Conservation (phyloP, 2,329 filamentous ascomycete genomes). For the Beauveria sp. region DNA sequence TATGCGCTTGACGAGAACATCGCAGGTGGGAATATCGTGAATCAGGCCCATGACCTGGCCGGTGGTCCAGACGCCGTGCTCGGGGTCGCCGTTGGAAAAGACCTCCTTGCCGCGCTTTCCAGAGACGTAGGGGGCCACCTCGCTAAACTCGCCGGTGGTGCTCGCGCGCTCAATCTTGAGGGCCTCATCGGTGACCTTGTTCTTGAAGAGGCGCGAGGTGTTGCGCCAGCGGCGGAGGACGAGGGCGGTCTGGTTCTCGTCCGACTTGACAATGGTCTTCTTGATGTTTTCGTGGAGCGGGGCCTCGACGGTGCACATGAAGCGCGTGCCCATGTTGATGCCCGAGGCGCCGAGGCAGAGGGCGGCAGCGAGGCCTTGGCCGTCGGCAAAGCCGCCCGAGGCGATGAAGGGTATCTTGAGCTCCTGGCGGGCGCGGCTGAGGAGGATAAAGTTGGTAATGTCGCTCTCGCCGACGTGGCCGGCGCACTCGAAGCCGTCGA, state of each 20-base stretch:
- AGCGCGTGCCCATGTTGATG: constrained; percentile 97
- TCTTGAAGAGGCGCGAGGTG: constrained; percentile 79
- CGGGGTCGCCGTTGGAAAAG: constrained; percentile 83
- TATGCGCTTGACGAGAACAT: constrained; percentile 60
- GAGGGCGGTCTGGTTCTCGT: constrained; percentile 86
- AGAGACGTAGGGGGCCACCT: constrained; percentile 80
- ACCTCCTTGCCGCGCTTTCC: constrained; percentile 88
- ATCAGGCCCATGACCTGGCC: constrained; percentile 91
- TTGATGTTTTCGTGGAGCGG: constrained; percentile 94
- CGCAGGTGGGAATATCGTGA: constrained; percentile 73
- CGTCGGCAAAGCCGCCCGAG: constrained; percentile 91
- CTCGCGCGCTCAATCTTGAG: constrained; percentile 78
- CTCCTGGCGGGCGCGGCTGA: constrained; percentile 75
- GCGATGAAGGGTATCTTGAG: constrained; percentile 89
- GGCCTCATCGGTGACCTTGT: constrained; percentile 77
- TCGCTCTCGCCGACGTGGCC: constrained; percentile 82
- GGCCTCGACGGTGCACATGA: constrained; percentile 92
- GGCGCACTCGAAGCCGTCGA: constrained; percentile 96
- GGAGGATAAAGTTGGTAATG: constrained; percentile 84
- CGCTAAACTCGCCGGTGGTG: constrained; percentile 76
- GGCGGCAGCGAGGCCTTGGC: constrained; percentile 84
- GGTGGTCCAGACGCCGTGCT: constrained; percentile 93
- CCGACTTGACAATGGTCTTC: constrained; percentile 77
- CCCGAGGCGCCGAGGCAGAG: constrained; percentile 84
- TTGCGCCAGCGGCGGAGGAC: constrained; percentile 89